Evolutionary conservation across 2,329 filamentous ascomycete genomes (phyloP), one percentile per base, ranked within the genome.

Genomic region (Ophiostoma piceae): DNA sequence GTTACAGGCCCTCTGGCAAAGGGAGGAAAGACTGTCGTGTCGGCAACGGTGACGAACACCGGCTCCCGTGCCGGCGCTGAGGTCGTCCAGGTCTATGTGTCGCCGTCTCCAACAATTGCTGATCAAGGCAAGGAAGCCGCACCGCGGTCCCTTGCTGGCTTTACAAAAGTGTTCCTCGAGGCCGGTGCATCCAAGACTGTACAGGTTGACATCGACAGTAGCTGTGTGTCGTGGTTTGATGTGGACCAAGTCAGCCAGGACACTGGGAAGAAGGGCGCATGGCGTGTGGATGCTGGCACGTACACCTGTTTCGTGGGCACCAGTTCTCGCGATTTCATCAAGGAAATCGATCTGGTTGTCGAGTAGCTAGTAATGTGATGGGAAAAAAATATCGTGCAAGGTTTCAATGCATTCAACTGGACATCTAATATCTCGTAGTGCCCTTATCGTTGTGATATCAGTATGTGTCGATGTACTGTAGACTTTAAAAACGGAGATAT

Each of bases 1-100:
- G 64, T 69, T 12, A 2, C 29, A 1, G 65, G 67, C 6, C 1
- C n/a, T 8, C 65, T 69, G n/a, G 1, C 57, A 0, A 16, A 14
- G 1, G n/a, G 64, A 79, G 87, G 87, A 88, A 88, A 74, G 87
- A 86, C 0, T 82, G 79, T 14, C n/a, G 39, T 29, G 16, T 67
- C 39, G 2, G 68, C 62, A n/a, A 72, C 68, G 0, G 41, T 71
- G 22, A 66, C 68, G 26, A 73, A 73, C 19, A 70, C 69, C 2
- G 72, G 72, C 29, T 19, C 12, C 3, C 26, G 37, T 14, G 68
- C 43, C 3, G 72, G 68, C 26, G 67, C 67, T 16, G 70, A 72
- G 57, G 72, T 73, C 19, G 68, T 72, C 1, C 72, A 73, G 66
- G 70, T 70, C 60, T 72, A 72, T 65, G 54, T 67, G 1, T 37